A percentile compares a stretch with the other conserved stretches of the same genome.
Evolutionary conservation across 1,139 yeast species (phyloP).

Genomic region (Spathaspora sp.): DNA sequence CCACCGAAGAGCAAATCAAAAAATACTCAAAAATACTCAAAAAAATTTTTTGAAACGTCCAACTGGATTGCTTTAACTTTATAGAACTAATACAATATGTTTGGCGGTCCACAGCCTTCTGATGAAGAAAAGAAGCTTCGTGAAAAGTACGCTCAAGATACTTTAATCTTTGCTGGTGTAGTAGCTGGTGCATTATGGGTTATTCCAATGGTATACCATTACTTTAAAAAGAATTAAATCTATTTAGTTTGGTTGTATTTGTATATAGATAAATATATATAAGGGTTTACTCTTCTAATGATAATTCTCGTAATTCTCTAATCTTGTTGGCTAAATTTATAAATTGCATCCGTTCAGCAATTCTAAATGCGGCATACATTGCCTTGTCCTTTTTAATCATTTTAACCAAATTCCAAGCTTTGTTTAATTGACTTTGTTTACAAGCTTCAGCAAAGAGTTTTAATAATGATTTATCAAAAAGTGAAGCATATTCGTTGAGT

Average conservation of each 20-base stretch:
- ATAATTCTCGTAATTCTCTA: slow-evolving; percentile 58
- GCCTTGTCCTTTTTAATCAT: slow-evolving; percentile 78
- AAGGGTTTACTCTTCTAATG: slow-evolving; percentile 29
- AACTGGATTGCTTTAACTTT: background rate
- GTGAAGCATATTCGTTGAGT: slow-evolving; percentile 47
- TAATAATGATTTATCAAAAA: slow-evolving; percentile 72
- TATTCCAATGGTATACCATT: slow-evolving; percentile 65
- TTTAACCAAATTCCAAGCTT: slow-evolving; percentile 69
- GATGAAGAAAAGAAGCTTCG: slow-evolving; percentile 79
- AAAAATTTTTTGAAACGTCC: background rate
- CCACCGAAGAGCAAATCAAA: background rate
- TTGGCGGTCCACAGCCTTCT: slow-evolving; percentile 73
- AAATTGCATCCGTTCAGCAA: slow-evolving; percentile 77
- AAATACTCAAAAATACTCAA: background rate
- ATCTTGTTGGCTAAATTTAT: slow-evolving; percentile 65
- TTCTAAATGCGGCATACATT: slow-evolving; percentile 76
- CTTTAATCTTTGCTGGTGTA: slow-evolving; percentile 65
- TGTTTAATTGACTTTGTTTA: slow-evolving; percentile 58
- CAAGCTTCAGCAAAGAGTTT: slow-evolving; percentile 79
- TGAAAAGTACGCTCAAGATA: slow-evolving; percentile 66
- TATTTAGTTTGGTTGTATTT: background rate
- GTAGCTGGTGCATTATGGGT: slow-evolving; percentile 81
- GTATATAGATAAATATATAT: background rate
- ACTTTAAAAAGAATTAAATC: slow-evolving; percentile 53
- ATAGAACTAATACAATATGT: slow-evolving; percentile 43